Conservation (phyloP, 768 basidiomycete genomes). For the Lepiota subincarnata region DNA sequence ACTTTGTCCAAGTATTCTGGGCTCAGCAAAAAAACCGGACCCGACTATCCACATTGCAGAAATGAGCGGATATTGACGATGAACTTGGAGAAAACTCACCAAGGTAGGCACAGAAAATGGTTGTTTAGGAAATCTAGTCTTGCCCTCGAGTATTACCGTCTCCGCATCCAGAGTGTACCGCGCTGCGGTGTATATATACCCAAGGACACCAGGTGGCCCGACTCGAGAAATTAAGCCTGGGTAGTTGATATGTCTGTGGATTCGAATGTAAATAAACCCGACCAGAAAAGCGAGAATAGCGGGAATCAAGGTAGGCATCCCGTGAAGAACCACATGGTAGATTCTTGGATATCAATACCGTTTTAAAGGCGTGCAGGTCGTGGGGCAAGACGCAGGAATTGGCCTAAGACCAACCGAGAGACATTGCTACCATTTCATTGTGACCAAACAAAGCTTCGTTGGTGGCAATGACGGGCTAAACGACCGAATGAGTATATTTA, state of each 20-base stretch:
- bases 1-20: constrained; percentile 28
- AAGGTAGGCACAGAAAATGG: constrained; percentile 34
- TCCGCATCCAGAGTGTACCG: constrained; percentile 28
- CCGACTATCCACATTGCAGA: constrained; percentile 19
- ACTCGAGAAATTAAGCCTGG: constrained; percentile 28
- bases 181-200: constrained; percentile 32
- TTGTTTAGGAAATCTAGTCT: constrained; percentile 22
- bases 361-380: no score
- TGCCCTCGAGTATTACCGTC: constrained; percentile 26
- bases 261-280: constrained; percentile 20
- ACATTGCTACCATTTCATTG: no score
- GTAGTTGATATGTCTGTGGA: constrained; percentile 25
- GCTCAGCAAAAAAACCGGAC: constrained; percentile 30
- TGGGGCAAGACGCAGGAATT: no score
- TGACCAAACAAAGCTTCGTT: no score
- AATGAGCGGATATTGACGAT: background rate
- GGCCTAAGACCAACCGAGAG: no score
- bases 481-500: no score
- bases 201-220: constrained; percentile 29
- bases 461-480: no score
- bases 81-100: constrained; percentile 13
- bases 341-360: no score
- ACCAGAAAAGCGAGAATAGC: constrained; percentile 17
- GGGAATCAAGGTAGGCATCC: constrained; percentile 5
- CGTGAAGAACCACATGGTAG: background rate